Conservation (phyloP, 805 yeast genomes). For the Pichia thaimueangensis region DNA sequence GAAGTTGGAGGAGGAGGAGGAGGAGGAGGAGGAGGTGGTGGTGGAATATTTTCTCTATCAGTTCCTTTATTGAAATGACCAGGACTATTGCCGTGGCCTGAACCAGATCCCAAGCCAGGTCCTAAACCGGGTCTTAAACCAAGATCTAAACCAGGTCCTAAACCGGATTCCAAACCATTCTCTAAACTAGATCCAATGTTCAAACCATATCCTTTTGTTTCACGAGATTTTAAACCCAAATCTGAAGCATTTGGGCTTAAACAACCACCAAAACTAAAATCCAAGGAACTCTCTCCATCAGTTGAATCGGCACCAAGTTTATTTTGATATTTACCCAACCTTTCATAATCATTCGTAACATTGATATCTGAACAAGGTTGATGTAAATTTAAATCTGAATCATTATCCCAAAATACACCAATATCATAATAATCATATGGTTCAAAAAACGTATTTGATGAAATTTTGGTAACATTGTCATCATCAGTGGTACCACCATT, state of each 20-base stretch:
- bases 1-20: conserved; percentile 16
- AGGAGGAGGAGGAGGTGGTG: conserved; percentile 17
- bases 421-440: conserved; percentile 10
- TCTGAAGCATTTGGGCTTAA: too few relatives aligned
- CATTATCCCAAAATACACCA: not conserved
- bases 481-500: too few relatives aligned
- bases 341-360: too few relatives aligned
- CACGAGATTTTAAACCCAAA: too few relatives aligned
- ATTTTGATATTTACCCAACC: too few relatives aligned
- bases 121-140: conserved; percentile 11
- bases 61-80: too few relatives aligned
- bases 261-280: conserved; percentile 1
- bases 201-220: conserved; percentile 3
- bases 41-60: too few relatives aligned
- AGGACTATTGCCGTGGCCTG: conserved; percentile 16
- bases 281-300: too few relatives aligned
- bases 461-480: not conserved
- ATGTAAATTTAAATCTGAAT: too few relatives aligned
- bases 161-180: conserved; percentile 1
- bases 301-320: too few relatives aligned
- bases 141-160: conserved; percentile 9
- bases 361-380: too few relatives aligned
- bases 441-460: conserved; percentile 18
- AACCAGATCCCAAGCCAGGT: conserved; percentile 6
- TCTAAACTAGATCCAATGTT: conserved; percentile 7